Conservation (phyloP, 176 grass and related monocot genomes). For the Oropetium thomaeum region DNA sequence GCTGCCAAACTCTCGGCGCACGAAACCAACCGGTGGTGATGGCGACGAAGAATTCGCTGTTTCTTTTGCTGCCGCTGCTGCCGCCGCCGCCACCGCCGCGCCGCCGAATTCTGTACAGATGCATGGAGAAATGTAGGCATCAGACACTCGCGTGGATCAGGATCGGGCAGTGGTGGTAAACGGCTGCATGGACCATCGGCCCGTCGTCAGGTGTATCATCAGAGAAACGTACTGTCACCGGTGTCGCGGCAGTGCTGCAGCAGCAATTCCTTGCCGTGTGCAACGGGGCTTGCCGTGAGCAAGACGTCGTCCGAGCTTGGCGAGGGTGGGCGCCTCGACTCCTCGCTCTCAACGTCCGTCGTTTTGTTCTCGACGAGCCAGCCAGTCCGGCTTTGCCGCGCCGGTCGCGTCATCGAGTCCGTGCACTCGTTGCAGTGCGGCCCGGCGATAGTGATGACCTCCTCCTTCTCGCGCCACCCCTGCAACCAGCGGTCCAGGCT, state of each 20-base stretch:
- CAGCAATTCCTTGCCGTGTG: background rate
- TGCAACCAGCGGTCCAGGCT: slow-evolving; percentile 7
- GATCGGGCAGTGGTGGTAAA: background rate
- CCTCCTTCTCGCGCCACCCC: background rate
- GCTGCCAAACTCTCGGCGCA: background rate
- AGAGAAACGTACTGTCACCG: background rate
- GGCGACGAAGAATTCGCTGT: background rate
- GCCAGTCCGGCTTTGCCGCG: too few species aligned
- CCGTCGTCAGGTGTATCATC: background rate
- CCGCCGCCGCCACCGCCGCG: too few species aligned
- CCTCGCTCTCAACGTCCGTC: background rate
- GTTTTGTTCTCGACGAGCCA: background rate
- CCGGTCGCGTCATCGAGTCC: background rate
- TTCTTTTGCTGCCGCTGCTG: too few species aligned
- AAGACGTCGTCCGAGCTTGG: background rate
- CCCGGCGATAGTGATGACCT: background rate
- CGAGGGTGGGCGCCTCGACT: background rate
- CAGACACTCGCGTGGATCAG: background rate
- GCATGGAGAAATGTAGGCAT: background rate
- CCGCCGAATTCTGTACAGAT: background rate
- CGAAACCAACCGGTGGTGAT: background rate
- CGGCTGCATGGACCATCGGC: background rate
- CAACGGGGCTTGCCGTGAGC: background rate
- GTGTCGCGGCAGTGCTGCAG: background rate
- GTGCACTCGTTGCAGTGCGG: background rate